A percentile compares a stretch with the other conserved stretches of the same genome.
phyloP scores from a whole-genome alignment of 768 basidiomycete species.

The Boletus reticulatus region DNA sequence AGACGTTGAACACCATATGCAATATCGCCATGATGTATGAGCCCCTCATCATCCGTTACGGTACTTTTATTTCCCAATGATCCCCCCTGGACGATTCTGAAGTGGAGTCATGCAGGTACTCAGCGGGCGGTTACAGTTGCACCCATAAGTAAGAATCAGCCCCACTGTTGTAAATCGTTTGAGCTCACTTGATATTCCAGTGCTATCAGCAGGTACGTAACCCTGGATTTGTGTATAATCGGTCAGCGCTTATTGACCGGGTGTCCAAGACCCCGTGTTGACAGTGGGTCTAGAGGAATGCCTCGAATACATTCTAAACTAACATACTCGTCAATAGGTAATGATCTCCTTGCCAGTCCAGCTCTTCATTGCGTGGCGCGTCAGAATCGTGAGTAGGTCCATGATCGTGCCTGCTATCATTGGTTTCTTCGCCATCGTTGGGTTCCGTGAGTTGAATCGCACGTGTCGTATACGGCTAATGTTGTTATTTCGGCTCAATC shows the following conservation, averaged over 20 bases:
- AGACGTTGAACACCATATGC: slow-evolving; percentile 47
- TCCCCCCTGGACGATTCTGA: background rate
- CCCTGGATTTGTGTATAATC: background rate
- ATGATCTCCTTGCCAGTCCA: slow-evolving; percentile 46
- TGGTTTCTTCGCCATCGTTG: background rate
- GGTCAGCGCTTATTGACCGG: background rate
- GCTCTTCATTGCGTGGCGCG: slow-evolving; percentile 45
- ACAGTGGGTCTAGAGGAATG: slow-evolving; percentile 32
- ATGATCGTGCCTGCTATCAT: slow-evolving; percentile 25
- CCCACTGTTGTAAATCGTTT: slow-evolving; percentile 10
- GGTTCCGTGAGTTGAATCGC: slow-evolving; percentile 2
- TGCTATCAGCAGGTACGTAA: slow-evolving; percentile 10
- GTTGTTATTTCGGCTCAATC: background rate
- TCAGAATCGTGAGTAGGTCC: slow-evolving; percentile 34
- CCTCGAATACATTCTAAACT: background rate
- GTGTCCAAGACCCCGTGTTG: slow-evolving; percentile 39
- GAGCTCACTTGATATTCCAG: slow-evolving; percentile 1
- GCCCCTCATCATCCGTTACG: slow-evolving; percentile 45
- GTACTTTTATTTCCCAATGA: slow-evolving; percentile 20
- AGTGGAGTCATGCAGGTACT: slow-evolving; percentile 28
- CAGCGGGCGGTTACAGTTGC: background rate
- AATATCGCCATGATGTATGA: slow-evolving; percentile 47
- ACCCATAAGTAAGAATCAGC: background rate
- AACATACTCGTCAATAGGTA: slow-evolving; percentile 29
- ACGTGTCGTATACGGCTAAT: background rate